These are phyloP conservation scores for Citrus medica DNA, from an alignment of 345 rosid genomes.

Conservation along the genomic window DNA sequence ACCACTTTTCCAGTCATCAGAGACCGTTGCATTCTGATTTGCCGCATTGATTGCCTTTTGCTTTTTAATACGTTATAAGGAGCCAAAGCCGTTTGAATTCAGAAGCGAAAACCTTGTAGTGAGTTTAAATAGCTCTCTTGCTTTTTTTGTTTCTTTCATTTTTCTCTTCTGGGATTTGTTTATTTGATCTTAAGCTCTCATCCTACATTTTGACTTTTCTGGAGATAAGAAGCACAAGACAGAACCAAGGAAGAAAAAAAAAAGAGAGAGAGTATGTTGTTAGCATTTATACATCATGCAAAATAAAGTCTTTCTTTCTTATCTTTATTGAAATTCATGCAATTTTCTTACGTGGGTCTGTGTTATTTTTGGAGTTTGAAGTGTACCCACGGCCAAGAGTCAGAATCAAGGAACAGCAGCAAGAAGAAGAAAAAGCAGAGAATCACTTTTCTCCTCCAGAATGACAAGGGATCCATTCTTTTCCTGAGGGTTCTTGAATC, in stretches of 20 bases:
- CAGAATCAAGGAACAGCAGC: too few species aligned
- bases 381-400: constrained; percentile 28
- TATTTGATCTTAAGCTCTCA: too few species aligned
- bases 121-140: too few species aligned
- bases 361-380: constrained; percentile 9
- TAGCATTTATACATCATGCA: too few species aligned
- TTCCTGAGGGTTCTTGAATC: constrained; percentile 18
- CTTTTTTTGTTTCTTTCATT: too few species aligned
- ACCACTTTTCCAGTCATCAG: neutral
- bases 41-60: too few species aligned
- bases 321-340: neutral
- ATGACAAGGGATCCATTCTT: neutral
- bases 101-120: neutral
- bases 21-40: constrained; percentile 1
- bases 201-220: too few species aligned
- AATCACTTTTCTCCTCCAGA: constrained; percentile 3
- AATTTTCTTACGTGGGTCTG: neutral
- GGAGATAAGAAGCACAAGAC: too few species aligned
- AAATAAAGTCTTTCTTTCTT: neutral
- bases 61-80: neutral
- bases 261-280: too few species aligned
- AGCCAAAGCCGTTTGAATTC: constrained; percentile 15
- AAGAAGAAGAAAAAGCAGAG: constrained; percentile 2
- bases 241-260: too few species aligned
- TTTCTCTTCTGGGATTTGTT: too few species aligned